Conservation (phyloP, 306 rosid species). For the Cicer cuneatum region DNA sequence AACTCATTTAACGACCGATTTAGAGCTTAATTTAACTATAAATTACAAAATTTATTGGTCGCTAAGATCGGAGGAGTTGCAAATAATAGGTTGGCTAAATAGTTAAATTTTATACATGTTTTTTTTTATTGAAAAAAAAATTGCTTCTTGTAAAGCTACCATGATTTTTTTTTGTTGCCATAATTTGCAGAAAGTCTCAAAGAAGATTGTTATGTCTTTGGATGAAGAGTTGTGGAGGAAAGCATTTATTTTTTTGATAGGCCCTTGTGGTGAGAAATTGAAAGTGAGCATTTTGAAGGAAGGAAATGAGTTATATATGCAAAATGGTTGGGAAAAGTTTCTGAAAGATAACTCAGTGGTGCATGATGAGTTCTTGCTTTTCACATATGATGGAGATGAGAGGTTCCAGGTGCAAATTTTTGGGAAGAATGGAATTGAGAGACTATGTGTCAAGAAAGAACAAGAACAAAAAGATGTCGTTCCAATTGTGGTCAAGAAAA, state of each 20-base stretch:
- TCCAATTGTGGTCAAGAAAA: not conserved
- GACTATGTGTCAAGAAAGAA: not conserved
- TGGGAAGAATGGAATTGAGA: constrained; percentile 37
- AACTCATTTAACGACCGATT: too few species aligned
- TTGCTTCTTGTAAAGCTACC: not conserved
- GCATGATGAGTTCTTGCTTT: constrained; percentile 29
- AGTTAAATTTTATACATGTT: too few species aligned
- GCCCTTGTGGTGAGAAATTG: constrained; percentile 40
- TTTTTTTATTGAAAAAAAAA: not conserved
- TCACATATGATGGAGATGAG: constrained; percentile 34
- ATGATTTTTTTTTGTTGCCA: constrained; percentile 13
- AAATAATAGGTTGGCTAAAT: too few species aligned
- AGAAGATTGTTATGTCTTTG: constrained; percentile 16
- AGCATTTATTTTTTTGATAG: constrained; percentile 2
- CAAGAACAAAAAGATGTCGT: not conserved
- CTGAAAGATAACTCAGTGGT: constrained; percentile 16
- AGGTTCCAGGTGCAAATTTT: constrained; percentile 35
- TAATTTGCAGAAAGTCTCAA: constrained; percentile 38
- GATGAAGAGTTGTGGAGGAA: constrained; percentile 5
- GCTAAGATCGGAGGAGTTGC: too few species aligned
- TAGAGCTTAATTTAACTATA: too few species aligned
- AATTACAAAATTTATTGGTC: too few species aligned
- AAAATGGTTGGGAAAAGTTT: constrained; percentile 41
- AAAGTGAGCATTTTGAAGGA: constrained; percentile 31
- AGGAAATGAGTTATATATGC: constrained; percentile 17